Base-by-base conservation (phyloP, 495 filamentous ascomycete species). In the Penicillium riverlandense region DNA sequence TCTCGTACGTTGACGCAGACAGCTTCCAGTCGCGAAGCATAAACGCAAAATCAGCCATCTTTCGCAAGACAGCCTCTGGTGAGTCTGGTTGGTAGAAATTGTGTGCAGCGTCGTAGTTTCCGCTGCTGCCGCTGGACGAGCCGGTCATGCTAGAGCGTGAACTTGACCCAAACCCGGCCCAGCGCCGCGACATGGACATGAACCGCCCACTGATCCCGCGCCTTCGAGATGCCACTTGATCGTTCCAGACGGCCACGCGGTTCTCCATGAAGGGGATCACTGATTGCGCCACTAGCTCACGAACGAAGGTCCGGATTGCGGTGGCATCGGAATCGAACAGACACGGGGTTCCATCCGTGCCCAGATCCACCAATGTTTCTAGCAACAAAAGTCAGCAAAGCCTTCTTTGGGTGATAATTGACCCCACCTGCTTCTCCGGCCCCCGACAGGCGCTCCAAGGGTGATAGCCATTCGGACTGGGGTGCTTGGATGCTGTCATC, bases 11-110 rank as follows among this genome's bases (percentile, higher is more conserved):
- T 8, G 80, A 86, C 51, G 90, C 79, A 36, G 92, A 84, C n/a
- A 98, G 70, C 59, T 90, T 95, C 79, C 81, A 97, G 61, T 98
- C 92, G 16, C 92, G 79, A 15, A 98, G 76, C 85, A 97, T 94
- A 53, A 97, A 94, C 6, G 90, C 83, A 63, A 88, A 98, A 57
- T 98, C 92, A 11, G 88, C 92, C 38, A 98, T 74, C 52, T 91
- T 92, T 10, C 92, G 84, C 80, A 98, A 85, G 41, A 88, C 74
- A 11, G 92, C 89, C 68, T 98, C 92, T 0, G 88, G 80, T 0
- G 81, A 66, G 40, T 92, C 87, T 7, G 84, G 85, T n/a, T 75
- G 71, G 61, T 97, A 98, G 58, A 84, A 94, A 7, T 88, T 84
- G 39, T 79, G 75, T 11, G 77, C 53, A 32, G 71, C 50, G 65